Evolutionary conservation across 768 basidiomycete species (phyloP).

Genomic region (Hygrophoropsis aurantiaca): DNA sequence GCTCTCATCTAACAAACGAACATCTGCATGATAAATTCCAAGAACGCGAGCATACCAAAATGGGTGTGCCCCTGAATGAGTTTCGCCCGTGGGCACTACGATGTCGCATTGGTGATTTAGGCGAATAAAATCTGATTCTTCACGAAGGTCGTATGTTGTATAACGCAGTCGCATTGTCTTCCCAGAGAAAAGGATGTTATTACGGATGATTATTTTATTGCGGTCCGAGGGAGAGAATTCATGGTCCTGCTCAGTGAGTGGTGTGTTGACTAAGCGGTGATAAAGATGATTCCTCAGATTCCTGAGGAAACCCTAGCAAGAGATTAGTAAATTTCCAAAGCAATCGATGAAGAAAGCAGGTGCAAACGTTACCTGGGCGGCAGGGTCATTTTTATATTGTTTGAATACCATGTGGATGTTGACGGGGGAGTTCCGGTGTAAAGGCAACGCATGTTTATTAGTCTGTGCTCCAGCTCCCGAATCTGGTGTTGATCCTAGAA

Average conservation of each 20-base stretch:
- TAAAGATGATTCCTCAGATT: constrained; percentile 16
- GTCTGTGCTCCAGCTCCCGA: too few relatives aligned
- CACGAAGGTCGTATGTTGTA: constrained; percentile 29
- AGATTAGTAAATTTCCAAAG: neutral
- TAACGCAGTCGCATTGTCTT: constrained; percentile 27
- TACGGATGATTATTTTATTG: constrained; percentile 10
- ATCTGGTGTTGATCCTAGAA: constrained; percentile 7
- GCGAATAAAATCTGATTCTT: constrained; percentile 21
- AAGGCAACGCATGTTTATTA: too few relatives aligned
- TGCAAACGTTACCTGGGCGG: constrained; percentile 9
- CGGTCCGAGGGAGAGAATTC: constrained; percentile 8
- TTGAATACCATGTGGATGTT: constrained; percentile 2
- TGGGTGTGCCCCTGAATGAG: constrained; percentile 4
- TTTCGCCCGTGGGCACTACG: constrained; percentile 20
- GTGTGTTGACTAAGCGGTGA: constrained; percentile 4
- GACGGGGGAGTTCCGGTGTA: neutral
- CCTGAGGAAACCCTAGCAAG: constrained; percentile 8
- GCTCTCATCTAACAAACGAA: constrained; percentile 12
- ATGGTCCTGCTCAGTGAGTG: constrained; percentile 4
- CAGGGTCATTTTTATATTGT: constrained; percentile 5
- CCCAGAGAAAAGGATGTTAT: constrained; percentile 18
- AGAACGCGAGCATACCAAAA: constrained; percentile 34
- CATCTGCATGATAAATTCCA: constrained; percentile 25
- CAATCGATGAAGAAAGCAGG: neutral
- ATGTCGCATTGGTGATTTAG: constrained; percentile 11